Evolutionary conservation across 768 basidiomycete genomes (phyloP).

Genomic region (Psilocybe sp.): DNA sequence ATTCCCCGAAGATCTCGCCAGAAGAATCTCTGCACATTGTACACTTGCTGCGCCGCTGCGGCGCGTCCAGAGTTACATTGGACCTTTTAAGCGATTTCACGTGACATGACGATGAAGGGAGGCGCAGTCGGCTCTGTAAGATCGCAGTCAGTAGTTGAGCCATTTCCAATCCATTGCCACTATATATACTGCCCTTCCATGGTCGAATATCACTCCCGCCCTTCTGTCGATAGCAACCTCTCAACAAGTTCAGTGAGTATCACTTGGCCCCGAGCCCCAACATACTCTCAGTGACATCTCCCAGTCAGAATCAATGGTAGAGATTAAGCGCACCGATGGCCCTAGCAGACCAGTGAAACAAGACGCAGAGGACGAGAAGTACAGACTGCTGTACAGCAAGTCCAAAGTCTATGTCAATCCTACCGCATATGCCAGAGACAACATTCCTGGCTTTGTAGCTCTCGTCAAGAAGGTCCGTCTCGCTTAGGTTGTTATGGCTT

Average conservation of each 20-base stretch:
- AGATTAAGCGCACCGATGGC: slow-evolving; percentile 53
- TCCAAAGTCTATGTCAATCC: slow-evolving; percentile 96
- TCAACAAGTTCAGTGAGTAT: slow-evolving; percentile 28
- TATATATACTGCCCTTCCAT: slow-evolving; percentile 13
- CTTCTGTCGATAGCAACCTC: slow-evolving; percentile 22
- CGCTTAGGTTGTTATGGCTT: slow-evolving; percentile 5
- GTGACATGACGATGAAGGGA: slow-evolving; percentile 17
- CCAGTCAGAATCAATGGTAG: slow-evolving; percentile 69
- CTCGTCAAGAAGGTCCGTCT: slow-evolving; percentile 81
- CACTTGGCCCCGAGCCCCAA: not conserved
- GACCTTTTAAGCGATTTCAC: slow-evolving; percentile 3
- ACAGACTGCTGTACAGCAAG: slow-evolving; percentile 83
- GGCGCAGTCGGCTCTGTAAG: slow-evolving; percentile 7
- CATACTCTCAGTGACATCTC: not conserved
- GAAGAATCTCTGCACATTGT: no score
- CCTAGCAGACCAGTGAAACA: slow-evolving; percentile 14
- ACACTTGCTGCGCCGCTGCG: no score
- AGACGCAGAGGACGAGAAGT: slow-evolving; percentile 48
- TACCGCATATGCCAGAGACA: slow-evolving; percentile 87
- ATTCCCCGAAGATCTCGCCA: no score
- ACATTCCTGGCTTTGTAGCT: slow-evolving; percentile 90
- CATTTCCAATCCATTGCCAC: not conserved
- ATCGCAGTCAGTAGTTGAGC: slow-evolving; percentile 6
- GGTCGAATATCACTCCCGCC: slow-evolving; percentile 15
- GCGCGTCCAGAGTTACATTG: no score